phyloP scores from a whole-genome alignment of 164 flowering plant genomes.

The Vitis rotundifolia region DNA sequence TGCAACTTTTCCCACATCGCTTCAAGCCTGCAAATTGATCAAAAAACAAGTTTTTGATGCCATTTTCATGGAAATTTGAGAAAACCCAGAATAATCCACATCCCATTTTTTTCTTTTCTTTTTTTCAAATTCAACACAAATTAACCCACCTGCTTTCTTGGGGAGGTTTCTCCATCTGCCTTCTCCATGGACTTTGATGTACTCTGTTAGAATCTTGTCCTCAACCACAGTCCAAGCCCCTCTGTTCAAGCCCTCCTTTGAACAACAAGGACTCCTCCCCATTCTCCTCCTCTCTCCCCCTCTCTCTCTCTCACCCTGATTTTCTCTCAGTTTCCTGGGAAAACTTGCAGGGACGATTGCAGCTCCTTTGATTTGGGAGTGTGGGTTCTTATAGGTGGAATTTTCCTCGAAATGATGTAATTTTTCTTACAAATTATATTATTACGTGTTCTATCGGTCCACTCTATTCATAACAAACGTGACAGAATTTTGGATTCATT shows the following conservation, averaged over 20 bases:
- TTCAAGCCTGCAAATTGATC: slow-evolving; percentile 22
- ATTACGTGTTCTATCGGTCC: neutral
- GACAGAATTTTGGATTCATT: no score
- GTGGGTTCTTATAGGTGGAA: no score
- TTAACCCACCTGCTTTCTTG: slow-evolving; percentile 29
- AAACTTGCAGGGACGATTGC: no score
- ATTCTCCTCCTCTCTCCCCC: slow-evolving; percentile 13
- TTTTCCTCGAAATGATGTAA: no score
- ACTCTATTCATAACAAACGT: no score
- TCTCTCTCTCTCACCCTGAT: slow-evolving; percentile 5
- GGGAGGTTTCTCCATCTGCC: slow-evolving; percentile 43
- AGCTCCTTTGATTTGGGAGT: no score
- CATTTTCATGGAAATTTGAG: no score
- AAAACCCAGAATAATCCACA: no score
- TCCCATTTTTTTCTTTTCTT: neutral
- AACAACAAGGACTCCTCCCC: slow-evolving; percentile 41
- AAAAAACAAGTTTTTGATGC: no score
- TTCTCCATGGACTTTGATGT: slow-evolving; percentile 33
- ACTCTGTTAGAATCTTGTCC: slow-evolving; percentile 34
- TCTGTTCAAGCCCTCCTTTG: slow-evolving; percentile 34
- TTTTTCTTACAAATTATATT: no score
- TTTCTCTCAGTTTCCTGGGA: neutral
- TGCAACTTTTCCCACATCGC: slow-evolving; percentile 42
- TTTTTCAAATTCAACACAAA: neutral
- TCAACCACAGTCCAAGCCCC: slow-evolving; percentile 43